Percentiles rank a stretch among this genome's conserved stretches.
Evolutionary conservation across 148 eudicot genomes (phyloP).

Genomic region (Amaranthus palmeri): DNA sequence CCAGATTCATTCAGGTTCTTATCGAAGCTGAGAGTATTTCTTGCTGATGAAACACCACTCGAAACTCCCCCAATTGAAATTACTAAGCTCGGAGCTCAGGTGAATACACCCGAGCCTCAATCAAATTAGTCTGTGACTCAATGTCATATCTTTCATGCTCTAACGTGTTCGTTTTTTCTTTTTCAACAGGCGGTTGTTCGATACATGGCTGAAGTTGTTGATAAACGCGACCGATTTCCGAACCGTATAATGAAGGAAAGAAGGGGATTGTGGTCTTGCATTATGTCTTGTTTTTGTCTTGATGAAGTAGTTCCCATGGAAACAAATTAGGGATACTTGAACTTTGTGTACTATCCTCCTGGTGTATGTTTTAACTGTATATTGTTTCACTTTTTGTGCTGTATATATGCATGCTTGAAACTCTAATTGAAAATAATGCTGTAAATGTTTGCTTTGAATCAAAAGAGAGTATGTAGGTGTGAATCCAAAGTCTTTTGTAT

Average conservation of each 20-base stretch:
- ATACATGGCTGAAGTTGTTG: slow-evolving; percentile 50
- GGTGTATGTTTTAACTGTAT: background rate
- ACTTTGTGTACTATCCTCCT: background rate
- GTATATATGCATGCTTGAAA: slow-evolving; percentile 17
- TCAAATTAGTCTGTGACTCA: background rate
- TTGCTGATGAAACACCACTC: slow-evolving; percentile 62
- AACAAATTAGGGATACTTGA: slow-evolving; percentile 1
- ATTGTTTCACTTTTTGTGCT: slow-evolving; percentile 7
- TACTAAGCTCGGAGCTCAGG: slow-evolving; percentile 57
- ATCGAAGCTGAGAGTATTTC: slow-evolving; percentile 45
- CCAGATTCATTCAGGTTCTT: slow-evolving; percentile 63
- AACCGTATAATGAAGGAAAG: slow-evolving; percentile 28
- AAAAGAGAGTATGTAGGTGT: background rate
- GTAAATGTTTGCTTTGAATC: background rate
- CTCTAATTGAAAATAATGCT: background rate
- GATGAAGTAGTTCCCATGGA: slow-evolving; percentile 9
- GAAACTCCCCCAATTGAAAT: slow-evolving; percentile 57
- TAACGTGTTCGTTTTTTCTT: slow-evolving; percentile 7
- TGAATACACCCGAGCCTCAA: slow-evolving; percentile 5
- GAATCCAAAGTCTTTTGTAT: too few relatives aligned
- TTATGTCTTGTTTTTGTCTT: slow-evolving; percentile 37
- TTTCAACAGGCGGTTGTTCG: slow-evolving; percentile 53
- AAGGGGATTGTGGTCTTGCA: slow-evolving; percentile 45
- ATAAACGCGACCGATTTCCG: slow-evolving; percentile 27
- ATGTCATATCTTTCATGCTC: background rate